Base-by-base conservation (phyloP, 2,329 filamentous ascomycete species). In the Hypoxylon sp. region DNA sequence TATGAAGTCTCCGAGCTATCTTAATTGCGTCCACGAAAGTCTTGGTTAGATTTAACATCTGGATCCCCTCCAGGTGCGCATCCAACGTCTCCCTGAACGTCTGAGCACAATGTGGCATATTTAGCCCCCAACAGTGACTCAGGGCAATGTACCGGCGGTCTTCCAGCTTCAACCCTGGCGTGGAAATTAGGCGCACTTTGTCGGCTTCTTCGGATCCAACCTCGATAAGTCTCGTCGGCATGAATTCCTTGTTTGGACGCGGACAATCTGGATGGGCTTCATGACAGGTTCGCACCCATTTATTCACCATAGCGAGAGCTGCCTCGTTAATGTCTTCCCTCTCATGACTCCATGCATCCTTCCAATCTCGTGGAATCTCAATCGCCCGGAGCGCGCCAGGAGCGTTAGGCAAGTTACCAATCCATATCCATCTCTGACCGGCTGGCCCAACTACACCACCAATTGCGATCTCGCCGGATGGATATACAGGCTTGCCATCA, bases 121-220 rank as follows among this genome's bases (percentile, higher is more conserved):
- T 61, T 11, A 61, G 44, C 11, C 57, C 57, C 57, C 57, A 61
- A 11, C 57, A 61, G 37, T 61, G 48, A 2, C 57, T 61, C 11
- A 61, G 20, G n/a, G 57, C 57, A 35, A 53, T 17, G n/a, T 61
- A 61, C 8, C 57, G 46, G 25, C 57, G 57, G 31, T 61, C 48
- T 8, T 33, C 8, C 48, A 33, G 20, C n/a, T 61, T n/a, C n/a
- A 53, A 6, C 6, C n/a, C 48, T 25, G 11, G 27, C 3, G 57
- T 46, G 5, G n/a, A 2, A 31, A 61, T 13, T 17, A 61, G 25
- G 37, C 57, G 57, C n/a, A 53, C 57, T 7, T 44, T 53, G 1
- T 44, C 35, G 6, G 37, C 35, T 31, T 27, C 57, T 22, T 22
- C 35, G 7, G 11, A 10, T 33, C 57, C 48, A n/a, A 61, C 57